A percentile compares a stretch with the other conserved stretches of the same genome.
Evolutionary conservation across 768 basidiomycete genomes (phyloP).

Genomic region (Russula compacta): DNA sequence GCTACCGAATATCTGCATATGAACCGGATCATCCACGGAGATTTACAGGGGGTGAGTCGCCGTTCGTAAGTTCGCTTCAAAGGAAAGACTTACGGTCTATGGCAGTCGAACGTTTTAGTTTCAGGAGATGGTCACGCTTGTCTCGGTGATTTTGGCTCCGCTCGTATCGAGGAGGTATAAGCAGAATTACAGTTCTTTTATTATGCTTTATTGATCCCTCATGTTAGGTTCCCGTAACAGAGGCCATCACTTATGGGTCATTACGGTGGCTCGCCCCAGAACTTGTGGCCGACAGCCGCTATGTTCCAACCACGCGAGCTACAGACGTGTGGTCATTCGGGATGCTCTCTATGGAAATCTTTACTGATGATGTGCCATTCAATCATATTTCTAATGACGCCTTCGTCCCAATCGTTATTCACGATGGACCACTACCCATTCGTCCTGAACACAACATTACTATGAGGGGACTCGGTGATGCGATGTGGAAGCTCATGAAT

Average conservation of each 20-base stretch:
- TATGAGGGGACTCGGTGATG: conserved; percentile 29
- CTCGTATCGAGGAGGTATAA: conserved; percentile 13
- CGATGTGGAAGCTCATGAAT: conserved; percentile 36
- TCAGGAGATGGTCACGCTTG: conserved; percentile 4
- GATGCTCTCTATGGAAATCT: conserved; percentile 39
- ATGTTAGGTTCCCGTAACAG: background rate
- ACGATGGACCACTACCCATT: conserved; percentile 31
- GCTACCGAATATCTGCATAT: conserved; percentile 13
- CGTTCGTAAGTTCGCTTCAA: background rate
- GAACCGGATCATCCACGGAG: conserved; percentile 11
- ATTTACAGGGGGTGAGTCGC: conserved; percentile 13
- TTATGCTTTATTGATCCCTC: background rate
- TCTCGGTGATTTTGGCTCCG: conserved; percentile 8
- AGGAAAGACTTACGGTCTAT: background rate
- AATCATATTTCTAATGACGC: conserved; percentile 27
- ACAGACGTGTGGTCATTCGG: conserved; percentile 44
- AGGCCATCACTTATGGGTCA: background rate
- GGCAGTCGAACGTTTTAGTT: conserved; percentile 10
- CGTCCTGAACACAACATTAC: conserved; percentile 28
- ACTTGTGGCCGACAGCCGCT: background rate
- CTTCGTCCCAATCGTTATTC: conserved; percentile 30
- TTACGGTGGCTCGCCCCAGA: conserved; percentile 17
- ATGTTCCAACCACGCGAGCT: conserved; percentile 21
- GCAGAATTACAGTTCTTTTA: background rate
- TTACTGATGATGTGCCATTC: conserved; percentile 36